Evolutionary conservation across 441 rosid genomes (phyloP), one percentile per base, ranked within the genome.

Genomic region (Dalechampia spathulata): DNA sequence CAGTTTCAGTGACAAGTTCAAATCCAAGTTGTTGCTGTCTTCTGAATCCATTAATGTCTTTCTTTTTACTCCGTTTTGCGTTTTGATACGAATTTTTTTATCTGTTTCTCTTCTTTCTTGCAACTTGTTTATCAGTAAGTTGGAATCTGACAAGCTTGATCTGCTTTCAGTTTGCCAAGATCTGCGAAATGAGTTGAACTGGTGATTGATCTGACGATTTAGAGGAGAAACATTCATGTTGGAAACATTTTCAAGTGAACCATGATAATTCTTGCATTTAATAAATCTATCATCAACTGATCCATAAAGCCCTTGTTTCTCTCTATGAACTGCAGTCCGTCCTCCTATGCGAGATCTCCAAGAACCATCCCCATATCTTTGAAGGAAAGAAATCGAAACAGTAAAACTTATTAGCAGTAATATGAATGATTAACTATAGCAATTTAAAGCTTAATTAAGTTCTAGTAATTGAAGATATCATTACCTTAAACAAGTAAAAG

Each of bases 1-100:
- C 55, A 81, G 70, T 71, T 78, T 71, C 55, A 83, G 82, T 14
- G 94, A 78, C 40, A 90, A 73, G 61, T 85, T 79, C 81, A 90
- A 78, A 69, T 87, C 97, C 56, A 87, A 55, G 48, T 52, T 70
- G 27, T 14, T 55, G 49, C 67, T 72, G 6, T 32, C 22, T 15
- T 66, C 74, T 41, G 43, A 54, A 25, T 10, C n/a, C n/a, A n/a
- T n/a, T n/a, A n/a, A n/a, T n/a, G n/a, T 60, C 75, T 75, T 80
- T 67, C 82, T 71, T 65, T 75, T 79, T 48, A 58, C 38, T 41
- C 30, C 19, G 25, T 60, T 63, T 47, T 57, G 63, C 32, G 49
- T 55, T 56, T 55, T 32, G 25, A 44, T 10, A 9, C n/a, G 28
- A 11, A 45, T 46, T 20, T 30, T 34, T 25, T 66, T 62, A 40